Evolutionary conservation across 345 rosid genomes (phyloP), one percentile per base, ranked within the genome.

Genomic region (Draba incana): DNA sequence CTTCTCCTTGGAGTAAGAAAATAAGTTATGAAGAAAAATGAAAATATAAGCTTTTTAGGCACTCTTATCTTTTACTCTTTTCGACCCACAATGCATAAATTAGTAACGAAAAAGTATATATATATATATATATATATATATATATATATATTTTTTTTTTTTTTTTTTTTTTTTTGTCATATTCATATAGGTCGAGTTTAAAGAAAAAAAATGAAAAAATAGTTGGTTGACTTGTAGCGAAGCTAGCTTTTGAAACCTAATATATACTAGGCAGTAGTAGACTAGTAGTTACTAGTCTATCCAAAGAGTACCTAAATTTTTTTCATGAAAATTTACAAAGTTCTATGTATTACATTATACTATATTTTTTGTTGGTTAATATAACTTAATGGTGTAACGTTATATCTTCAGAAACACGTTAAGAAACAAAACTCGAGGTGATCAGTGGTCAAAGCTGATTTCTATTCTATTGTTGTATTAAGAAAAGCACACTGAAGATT

Each of bases 361-460:
- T 35, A 41, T 44, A 0, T 15, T 33, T 28, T 37, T 33, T 33
- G 37, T 6, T 33, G n/a, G 38, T 30, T 28, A 27, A 8, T 53
- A 8, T 53, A 20, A 20, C 20, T 20, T 20, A 20, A 20, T 20
- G 30, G 39, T 7, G 39, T 53, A 35, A 55, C 43, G 35, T 15
- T 11, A 16, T 33, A 14, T 4, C 4, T 57, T 35, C 39, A 35
- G 2, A 35, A 35, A 35, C 11, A 52, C 71, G 37, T 56, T 59
- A 5, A 7, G 35, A 15, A 55, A 58, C 42, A 33, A 44, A 15
- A 51, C 8, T 66, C 8, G 42, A 66, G 72, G 62, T 74, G 35
- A 69, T 69, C 48, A 8, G 35, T 69, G 71, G 79, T 68, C 69
- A 62, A 69, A 62, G 55, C 50, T 23, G 24, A 57, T 54, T 69